Evolutionary conservation across 1,284 basidiomycete genomes (phyloP), one percentile per base, ranked within the genome.

Genomic region (Sanghuangporus baumii): DNA sequence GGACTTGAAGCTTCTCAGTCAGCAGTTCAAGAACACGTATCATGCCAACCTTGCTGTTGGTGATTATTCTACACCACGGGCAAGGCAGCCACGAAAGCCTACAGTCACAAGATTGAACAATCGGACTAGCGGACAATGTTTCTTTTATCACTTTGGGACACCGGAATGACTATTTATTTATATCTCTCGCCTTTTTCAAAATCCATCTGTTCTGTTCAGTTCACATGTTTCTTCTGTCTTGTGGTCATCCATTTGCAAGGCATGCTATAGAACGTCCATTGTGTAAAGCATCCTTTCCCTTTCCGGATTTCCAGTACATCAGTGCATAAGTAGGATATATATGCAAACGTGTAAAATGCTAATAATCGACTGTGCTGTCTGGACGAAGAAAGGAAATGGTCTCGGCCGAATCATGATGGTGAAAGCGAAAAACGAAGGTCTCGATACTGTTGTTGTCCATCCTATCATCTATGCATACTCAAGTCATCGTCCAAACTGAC

Each of bases 401-500:
- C 31, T 8, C 34, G 51, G 31, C 8, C 40, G 23, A 7, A 40
- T 31, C 18, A 48, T 43, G 34, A 38, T 18, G 18, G 12, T 26
- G 51, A n/a, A 6, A n/a, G 16, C 16, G 16, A 46, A 16, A 46
- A 46, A 18, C 16, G 6, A 11, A n/a, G 43, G 1, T n/a, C 43
- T 14, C 43, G 9, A 14, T n/a, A 7, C 37, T 14, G n/a, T 47
- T 18, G 16, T 12, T 43, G 38, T 20, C 7, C 7, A 23, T 7
- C 5, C 36, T 47, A 51, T 38, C 56, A 47, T 38, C n/a, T 18
- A 16, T 34, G 57, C 8, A 31, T 23, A n/a, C 26, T 23, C 20
- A 43, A 57, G 41, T 34, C 55, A n/a, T 63, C 62, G 31, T 59
- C 57, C 34, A 61, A 54, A n/a, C 55, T 61, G 43, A 61, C 20